These are phyloP conservation scores for Rhodotorula sp. DNA, from an alignment of 1,284 basidiomycete species.

Conservation along the genomic window DNA sequence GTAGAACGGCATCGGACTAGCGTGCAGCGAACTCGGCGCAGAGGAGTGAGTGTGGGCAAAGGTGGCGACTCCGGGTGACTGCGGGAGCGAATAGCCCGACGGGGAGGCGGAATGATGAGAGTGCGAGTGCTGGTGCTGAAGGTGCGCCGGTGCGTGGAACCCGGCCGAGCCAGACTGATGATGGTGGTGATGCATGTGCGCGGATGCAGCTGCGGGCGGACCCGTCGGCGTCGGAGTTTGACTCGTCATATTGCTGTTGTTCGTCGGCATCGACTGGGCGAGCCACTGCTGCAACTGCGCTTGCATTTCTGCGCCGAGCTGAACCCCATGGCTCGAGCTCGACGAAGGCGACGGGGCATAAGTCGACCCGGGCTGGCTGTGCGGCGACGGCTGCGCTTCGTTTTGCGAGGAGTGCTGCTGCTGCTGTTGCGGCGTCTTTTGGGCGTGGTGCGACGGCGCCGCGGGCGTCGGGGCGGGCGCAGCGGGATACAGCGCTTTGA, in stretches of 20 bases:
- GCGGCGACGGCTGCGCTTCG: not conserved
- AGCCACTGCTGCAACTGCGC: constrained; percentile 13
- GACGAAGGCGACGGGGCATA: not conserved
- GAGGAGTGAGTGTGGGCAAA: not conserved
- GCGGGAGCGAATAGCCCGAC: not conserved
- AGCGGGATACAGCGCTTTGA: constrained; percentile 1
- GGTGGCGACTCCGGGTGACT: not conserved
- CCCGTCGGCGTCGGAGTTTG: constrained; percentile 9
- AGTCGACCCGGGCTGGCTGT: not conserved
- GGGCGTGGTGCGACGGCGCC: not conserved
- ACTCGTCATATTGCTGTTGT: too few relatives aligned
- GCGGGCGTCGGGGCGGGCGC: not conserved
- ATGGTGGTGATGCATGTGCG: not conserved
- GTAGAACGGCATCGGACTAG: constrained; percentile 13
- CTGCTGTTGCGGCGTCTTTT: not conserved
- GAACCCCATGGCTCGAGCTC: not conserved
- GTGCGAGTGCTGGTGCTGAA: not conserved
- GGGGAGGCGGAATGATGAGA: not conserved
- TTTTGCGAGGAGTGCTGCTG: not conserved
- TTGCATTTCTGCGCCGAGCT: constrained; percentile 4
- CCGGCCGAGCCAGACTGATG: not conserved
- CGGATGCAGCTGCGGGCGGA: not conserved
- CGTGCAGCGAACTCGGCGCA: constrained; percentile 2
- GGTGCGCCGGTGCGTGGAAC: not conserved
- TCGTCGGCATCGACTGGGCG: not conserved